Percentiles rank a stretch among this genome's conserved stretches.
These are phyloP conservation scores for Saccharomycopsis fermentans DNA, from an alignment of 805 yeast genomes.

Conservation along the genomic window DNA sequence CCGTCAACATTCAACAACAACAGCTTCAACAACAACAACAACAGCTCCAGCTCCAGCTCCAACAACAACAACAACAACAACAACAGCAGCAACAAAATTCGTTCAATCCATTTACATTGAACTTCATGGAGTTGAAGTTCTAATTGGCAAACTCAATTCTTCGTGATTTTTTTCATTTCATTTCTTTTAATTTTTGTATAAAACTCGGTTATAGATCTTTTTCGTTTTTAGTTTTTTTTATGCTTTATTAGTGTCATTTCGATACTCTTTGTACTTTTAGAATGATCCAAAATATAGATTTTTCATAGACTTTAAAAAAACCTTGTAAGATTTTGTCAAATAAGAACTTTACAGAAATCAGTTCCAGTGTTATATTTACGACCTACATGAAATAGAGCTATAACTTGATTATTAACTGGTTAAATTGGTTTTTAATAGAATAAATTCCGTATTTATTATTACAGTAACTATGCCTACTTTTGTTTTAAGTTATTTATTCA, in stretches of 20 bases:
- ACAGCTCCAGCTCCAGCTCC: no score
- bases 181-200: background rate
- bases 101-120: background rate
- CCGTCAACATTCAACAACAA: background rate
- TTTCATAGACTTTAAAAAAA: background rate
- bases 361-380: no score
- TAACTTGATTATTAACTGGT: no score
- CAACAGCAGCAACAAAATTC: background rate
- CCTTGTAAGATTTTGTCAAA: no score
- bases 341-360: no score
- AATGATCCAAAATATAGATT: background rate
- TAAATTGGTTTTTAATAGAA: no score
- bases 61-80: no score
- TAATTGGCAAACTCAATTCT: background rate
- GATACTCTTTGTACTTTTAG: background rate
- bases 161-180: background rate
- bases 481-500: background rate
- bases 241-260: background rate
- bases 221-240: background rate
- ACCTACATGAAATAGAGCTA: no score
- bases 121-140: background rate
- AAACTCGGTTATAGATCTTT: background rate
- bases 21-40: background rate
- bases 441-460: no score
- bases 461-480: no score